Evolutionary conservation across 2,329 filamentous ascomycete species (phyloP).

Genomic region (Sporothrix humicola): DNA sequence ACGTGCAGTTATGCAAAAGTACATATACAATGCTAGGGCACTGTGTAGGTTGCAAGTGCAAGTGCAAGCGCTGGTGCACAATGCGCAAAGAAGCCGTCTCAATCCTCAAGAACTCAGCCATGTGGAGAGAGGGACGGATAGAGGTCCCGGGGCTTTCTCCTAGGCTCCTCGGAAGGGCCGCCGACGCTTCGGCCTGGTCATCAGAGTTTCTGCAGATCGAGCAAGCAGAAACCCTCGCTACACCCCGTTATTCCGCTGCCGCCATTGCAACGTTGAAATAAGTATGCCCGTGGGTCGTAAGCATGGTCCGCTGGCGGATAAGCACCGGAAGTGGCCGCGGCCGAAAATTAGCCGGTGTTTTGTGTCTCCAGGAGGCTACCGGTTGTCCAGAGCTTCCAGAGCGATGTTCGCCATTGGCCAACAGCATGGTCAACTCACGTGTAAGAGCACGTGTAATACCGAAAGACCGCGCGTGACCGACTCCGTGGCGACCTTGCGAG

Average conservation of each 20-base stretch:
- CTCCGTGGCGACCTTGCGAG: background rate
- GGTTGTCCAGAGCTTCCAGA: too few species aligned
- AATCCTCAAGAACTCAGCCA: background rate
- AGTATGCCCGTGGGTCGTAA: background rate
- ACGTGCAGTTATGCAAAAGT: too few species aligned
- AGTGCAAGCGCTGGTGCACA: background rate
- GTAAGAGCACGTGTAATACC: background rate
- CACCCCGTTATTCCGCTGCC: constrained; percentile 2
- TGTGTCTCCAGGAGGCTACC: background rate
- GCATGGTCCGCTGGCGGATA: constrained; percentile 9
- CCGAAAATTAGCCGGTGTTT: constrained; percentile 17
- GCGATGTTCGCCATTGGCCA: background rate
- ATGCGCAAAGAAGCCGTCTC: background rate
- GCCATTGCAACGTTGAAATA: background rate
- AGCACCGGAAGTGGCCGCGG: constrained; percentile 14
- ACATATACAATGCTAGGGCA: too few species aligned
- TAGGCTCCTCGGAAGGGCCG: constrained; percentile 18
- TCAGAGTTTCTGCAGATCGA: background rate
- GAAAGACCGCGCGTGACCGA: background rate
- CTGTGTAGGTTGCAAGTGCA: too few species aligned
- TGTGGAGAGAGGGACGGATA: background rate
- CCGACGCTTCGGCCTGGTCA: background rate
- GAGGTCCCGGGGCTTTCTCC: constrained; percentile 26
- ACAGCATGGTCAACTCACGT: background rate
- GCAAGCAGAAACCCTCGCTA: background rate